Percentiles rank a stretch among this genome's conserved stretches.
These are phyloP conservation scores for Suillus discolor DNA, from an alignment of 768 basidiomycete genomes.

Conservation along the genomic window DNA sequence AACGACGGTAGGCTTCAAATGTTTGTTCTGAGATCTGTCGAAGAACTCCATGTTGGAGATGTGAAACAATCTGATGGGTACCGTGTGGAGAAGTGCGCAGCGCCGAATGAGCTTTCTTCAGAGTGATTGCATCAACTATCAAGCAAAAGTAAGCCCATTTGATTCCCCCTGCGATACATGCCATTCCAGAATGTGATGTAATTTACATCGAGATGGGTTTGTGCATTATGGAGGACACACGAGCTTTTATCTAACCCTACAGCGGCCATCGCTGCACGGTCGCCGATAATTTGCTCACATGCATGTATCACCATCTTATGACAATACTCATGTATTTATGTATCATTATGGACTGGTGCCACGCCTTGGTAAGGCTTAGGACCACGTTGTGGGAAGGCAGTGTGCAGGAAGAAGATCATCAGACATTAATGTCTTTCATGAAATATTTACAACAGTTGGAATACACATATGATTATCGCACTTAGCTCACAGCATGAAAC, in stretches of 20 bases:
- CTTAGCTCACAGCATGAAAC: too few species aligned
- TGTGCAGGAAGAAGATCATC: too few species aligned
- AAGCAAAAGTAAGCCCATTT: not conserved
- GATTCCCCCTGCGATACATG: not conserved
- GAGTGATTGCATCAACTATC: not conserved
- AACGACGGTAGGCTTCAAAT: conserved; percentile 5
- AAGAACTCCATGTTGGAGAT: not conserved
- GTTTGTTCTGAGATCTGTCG: conserved; percentile 1
- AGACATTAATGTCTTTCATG: too few species aligned
- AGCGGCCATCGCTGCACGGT: not conserved
- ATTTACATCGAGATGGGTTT: not conserved
- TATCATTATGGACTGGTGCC: too few species aligned
- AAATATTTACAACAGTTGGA: too few species aligned
- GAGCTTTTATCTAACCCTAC: not conserved
- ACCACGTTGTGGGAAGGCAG: too few species aligned
- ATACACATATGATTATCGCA: too few species aligned
- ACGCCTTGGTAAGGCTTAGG: too few species aligned
- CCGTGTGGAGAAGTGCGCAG: conserved; percentile 5
- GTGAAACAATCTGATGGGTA: not conserved
- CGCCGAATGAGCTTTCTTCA: not conserved
- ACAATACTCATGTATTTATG: too few species aligned
- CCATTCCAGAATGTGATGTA: not conserved
- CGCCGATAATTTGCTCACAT: too few species aligned
- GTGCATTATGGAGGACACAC: not conserved
- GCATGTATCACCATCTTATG: too few species aligned